Evolutionary conservation across 2,329 filamentous ascomycete species (phyloP).

Genomic region (Monilinia laxa): DNA sequence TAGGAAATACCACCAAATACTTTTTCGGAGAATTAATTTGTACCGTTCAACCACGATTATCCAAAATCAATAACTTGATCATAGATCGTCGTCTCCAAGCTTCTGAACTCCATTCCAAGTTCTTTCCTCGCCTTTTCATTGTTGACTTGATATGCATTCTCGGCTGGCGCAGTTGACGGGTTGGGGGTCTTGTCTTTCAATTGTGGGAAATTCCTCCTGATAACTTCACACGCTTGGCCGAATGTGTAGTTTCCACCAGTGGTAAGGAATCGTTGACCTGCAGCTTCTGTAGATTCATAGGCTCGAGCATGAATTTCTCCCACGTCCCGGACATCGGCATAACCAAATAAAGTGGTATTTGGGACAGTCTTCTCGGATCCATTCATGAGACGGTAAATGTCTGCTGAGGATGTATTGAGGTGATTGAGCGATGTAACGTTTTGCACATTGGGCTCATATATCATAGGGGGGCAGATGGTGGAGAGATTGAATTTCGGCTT

Average conservation of each 20-base stretch:
- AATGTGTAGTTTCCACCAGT: constrained; percentile 60
- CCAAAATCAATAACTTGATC: constrained; percentile 33
- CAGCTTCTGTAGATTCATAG: constrained; percentile 54
- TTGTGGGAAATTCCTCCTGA: constrained; percentile 54
- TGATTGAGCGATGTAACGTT: constrained; percentile 58
- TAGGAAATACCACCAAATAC: not conserved
- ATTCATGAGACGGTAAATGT: constrained; percentile 63
- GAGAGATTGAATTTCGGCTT: constrained; percentile 56
- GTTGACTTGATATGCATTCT: constrained; percentile 31
- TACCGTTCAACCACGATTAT: not conserved
- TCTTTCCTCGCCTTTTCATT: constrained; percentile 33
- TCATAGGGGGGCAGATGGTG: constrained; percentile 60
- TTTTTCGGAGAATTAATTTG: not conserved
- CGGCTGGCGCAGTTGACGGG: constrained; percentile 23
- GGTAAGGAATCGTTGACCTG: constrained; percentile 61
- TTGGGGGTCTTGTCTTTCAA: constrained; percentile 49
- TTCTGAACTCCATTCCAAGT: constrained; percentile 33
- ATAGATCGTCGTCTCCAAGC: constrained; percentile 30
- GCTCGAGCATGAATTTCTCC: constrained; percentile 61
- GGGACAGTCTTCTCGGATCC: constrained; percentile 57
- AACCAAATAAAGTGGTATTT: constrained; percentile 49
- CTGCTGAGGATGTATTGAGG: constrained; percentile 70
- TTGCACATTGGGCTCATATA: constrained; percentile 61
- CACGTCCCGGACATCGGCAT: constrained; percentile 60
- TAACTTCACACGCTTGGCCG: constrained; percentile 55